Base-by-base conservation (phyloP, 768 basidiomycete species). In the Chalciporus pseudorubinellus region DNA sequence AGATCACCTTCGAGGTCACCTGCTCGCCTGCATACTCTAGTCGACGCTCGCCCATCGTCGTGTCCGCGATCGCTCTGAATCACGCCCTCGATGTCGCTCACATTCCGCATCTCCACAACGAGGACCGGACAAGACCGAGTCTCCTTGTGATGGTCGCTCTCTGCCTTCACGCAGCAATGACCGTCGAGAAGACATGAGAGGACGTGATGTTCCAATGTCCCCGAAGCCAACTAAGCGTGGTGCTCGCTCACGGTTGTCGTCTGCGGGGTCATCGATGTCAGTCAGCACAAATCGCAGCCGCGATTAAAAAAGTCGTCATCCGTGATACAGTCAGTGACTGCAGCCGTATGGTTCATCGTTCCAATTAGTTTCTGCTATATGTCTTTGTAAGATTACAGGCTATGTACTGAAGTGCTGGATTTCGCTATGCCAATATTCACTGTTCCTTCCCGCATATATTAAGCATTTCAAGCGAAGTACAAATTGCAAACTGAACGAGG, bases 21-120 rank as follows among this genome's bases (percentile, higher is more conserved):
- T n/a, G 59, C 18, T 72, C 72, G 13, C 74, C 74, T 26, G 53
- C 54, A 5, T 72, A 73, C 41, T 68, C 65, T 8, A 61, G 66
- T 2, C 69, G 73, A 34, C 69, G 72, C 21, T 72, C 70, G 12
- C 72, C 69, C 73, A 72, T 29, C 71, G 65, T 31, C 70, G 74
- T 12, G 42, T 44, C 2, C 67, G 65, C 12, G 66, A 70, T 43
- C 71, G 69, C 34, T 76, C 74, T 24, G 55, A 53, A 24, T 62
- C 67, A 6, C 73, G 71, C 4, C 65, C 68, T 4, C 64, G 69
- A 40, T 57, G 58, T n/a, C 66, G 71, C 20, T 76, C 76, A 6
- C 58, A 58, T 38, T 65, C 66, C 0, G 72, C 70, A 9, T 66
- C 72, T 14, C 68, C 68, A 14, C 70, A 66, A 19, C 67, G 68